Evolutionary conservation across 257 asterid species (phyloP).

Genomic region (Petunia axillaris): DNA sequence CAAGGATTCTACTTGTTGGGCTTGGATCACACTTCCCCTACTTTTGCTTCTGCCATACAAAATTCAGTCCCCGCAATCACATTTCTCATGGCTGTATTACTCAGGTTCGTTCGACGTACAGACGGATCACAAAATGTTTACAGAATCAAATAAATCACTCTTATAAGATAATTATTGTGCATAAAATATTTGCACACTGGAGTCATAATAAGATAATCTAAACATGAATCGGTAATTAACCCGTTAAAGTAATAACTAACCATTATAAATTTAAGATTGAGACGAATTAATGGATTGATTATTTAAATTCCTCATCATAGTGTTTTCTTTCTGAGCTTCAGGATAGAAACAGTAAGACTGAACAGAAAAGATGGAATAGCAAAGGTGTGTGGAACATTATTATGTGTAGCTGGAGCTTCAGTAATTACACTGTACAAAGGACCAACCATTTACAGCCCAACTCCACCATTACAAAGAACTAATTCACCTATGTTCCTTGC

Average conservation of each 20-base stretch:
- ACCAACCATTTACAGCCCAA: constrained; percentile 85
- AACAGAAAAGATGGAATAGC: constrained; percentile 83
- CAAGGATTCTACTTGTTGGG: constrained; percentile 94
- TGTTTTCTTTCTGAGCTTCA: constrained; percentile 26
- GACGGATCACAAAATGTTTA: too few relatives aligned
- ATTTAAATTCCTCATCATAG: neutral
- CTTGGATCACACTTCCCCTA: constrained; percentile 88
- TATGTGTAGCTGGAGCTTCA: constrained; percentile 94
- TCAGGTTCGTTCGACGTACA: constrained; percentile 48
- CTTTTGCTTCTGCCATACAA: constrained; percentile 93
- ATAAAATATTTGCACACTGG: too few relatives aligned
- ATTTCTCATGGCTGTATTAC: constrained; percentile 80
- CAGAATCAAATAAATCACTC: too few relatives aligned
- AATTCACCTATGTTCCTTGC: constrained; percentile 21
- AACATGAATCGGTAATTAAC: too few relatives aligned
- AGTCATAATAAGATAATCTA: too few relatives aligned
- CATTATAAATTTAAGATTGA: neutral
- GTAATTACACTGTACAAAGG: constrained; percentile 92
- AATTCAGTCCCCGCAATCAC: constrained; percentile 97
- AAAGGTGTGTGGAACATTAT: constrained; percentile 66
- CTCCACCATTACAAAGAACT: constrained; percentile 41
- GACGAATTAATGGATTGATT: too few relatives aligned
- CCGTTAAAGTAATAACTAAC: too few relatives aligned
- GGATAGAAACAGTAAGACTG: constrained; percentile 80
- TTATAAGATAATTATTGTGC: too few relatives aligned